phyloP scores from a whole-genome alignment of 768 basidiomycete genomes.

The Lactifluus hygrophoroides region DNA sequence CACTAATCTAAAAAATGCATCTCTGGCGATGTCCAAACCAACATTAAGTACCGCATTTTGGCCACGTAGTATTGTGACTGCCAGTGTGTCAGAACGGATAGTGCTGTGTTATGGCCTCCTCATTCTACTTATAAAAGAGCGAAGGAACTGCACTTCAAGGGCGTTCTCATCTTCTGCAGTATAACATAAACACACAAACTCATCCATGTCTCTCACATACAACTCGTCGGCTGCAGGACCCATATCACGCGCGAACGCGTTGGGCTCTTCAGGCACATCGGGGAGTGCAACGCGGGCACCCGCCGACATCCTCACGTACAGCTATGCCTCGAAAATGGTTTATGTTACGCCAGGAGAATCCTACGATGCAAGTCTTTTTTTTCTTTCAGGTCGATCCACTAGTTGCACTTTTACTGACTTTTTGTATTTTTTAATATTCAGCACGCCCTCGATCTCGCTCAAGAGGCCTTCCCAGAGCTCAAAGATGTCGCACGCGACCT shows the following conservation, averaged over 20 bases:
- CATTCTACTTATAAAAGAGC: no score
- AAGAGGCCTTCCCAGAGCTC: conserved; percentile 22
- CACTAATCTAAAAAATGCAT: no score
- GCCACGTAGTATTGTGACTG: no score
- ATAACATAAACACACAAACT: no score
- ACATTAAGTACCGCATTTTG: no score
- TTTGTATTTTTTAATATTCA: background rate
- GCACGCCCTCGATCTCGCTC: conserved; percentile 22
- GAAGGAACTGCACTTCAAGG: no score
- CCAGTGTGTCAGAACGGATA: no score
- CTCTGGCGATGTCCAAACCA: no score
- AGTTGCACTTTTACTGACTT: background rate
- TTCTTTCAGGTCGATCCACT: no score
- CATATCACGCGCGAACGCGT: background rate
- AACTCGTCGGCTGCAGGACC: background rate
- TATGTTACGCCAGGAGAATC: conserved; percentile 24
- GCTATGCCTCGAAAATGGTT: conserved; percentile 22
- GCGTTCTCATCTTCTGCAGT: no score
- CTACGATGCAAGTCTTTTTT: conserved; percentile 19
- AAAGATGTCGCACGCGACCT: conserved; percentile 12
- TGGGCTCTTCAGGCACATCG: background rate
- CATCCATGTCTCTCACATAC: background rate
- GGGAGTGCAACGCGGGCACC: background rate
- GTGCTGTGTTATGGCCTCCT: no score
- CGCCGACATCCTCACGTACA: conserved; percentile 24